These are phyloP conservation scores for Hyaloscypha variabilis DNA, from an alignment of 495 filamentous ascomycete genomes.

Conservation along the genomic window DNA sequence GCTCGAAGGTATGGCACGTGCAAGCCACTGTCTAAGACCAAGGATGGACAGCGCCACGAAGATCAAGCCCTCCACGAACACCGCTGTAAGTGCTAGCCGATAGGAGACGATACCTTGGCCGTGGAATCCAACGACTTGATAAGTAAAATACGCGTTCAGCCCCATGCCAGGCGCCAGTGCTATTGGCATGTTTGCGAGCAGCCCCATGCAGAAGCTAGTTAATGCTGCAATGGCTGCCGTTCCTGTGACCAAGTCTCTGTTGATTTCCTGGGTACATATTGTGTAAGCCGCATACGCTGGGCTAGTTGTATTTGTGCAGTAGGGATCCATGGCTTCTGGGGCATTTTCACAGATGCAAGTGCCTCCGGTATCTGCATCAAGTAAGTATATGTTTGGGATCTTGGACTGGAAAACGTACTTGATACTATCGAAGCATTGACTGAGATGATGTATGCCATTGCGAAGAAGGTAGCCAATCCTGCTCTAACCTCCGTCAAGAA, in stretches of 20 bases:
- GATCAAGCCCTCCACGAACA: slow-evolving; percentile 81
- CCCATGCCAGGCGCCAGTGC: slow-evolving; percentile 83
- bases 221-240: slow-evolving; percentile 78
- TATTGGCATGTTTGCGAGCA: slow-evolving; percentile 71
- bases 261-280: slow-evolving; percentile 65
- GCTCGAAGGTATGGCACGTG: slow-evolving; percentile 71
- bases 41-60: slow-evolving; percentile 70
- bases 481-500: slow-evolving; percentile 82
- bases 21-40: slow-evolving; percentile 82
- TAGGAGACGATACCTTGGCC: slow-evolving; percentile 70
- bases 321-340: slow-evolving; percentile 42
- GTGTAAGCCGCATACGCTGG: slow-evolving; percentile 58
- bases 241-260: slow-evolving; percentile 76
- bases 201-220: slow-evolving; percentile 72
- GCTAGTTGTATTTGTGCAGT: slow-evolving; percentile 43
- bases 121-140: slow-evolving; percentile 76
- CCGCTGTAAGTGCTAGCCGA: slow-evolving; percentile 71
- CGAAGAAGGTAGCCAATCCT: slow-evolving; percentile 81
- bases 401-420: slow-evolving; percentile 32
- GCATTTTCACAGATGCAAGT: slow-evolving; percentile 68
- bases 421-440: slow-evolving; percentile 73
- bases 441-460: slow-evolving; percentile 79
- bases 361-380: slow-evolving; percentile 49
- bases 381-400: slow-evolving; percentile 14
- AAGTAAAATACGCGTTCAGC: slow-evolving; percentile 82